Base-by-base conservation (phyloP, 1,284 basidiomycete species). In the Tremellales sp. region DNA sequence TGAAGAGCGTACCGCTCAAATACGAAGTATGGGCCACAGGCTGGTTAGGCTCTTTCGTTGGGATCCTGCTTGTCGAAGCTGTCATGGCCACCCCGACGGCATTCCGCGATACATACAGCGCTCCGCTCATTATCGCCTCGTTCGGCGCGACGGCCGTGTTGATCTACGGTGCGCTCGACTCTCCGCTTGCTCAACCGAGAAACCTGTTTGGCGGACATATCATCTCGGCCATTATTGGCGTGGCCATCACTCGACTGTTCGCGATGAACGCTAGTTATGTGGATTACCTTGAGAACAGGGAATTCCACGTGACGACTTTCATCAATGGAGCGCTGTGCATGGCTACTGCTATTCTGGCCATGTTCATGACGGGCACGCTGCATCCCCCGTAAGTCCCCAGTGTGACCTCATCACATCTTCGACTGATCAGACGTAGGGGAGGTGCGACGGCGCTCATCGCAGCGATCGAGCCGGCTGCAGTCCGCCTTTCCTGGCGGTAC, bases 111-210 rank as follows among this genome's bases (percentile, higher is more conserved):
- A 61, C 51, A 3, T 60, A 77, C 37, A 71, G 74, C 21, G 78
- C 80, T 0, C 81, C 82, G 1, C 59, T 78, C 19, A 78, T 81
- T 43, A 67, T 81, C 5, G 76, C 78, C 11, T 79, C 78, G 49
- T 80, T 79, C 62, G 82, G 82, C 19, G 83, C 83, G 13, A 79
- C 79, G 4, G 82, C 81, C 10, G 80, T 83, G 3, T 72, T 85
- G 23, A 72, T 80, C 19, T 84, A 81, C 53, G 81, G 80, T 12
- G 77, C 78, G 1, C 77, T 82, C 31, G 82, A 84, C 31, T 75
- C 77, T 2, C 83, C 83, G 2, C 68, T 84, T 29, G 78, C 81
- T 0, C 83, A 84, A 65, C 82, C 84, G 10, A 75, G 82, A n/a
- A 73, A 80, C 11, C 70, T 84, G 13, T 48, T 85, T 26, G 78